Base-by-base conservation (phyloP, 2,329 filamentous ascomycete species). In the Saccharata proteae region DNA sequence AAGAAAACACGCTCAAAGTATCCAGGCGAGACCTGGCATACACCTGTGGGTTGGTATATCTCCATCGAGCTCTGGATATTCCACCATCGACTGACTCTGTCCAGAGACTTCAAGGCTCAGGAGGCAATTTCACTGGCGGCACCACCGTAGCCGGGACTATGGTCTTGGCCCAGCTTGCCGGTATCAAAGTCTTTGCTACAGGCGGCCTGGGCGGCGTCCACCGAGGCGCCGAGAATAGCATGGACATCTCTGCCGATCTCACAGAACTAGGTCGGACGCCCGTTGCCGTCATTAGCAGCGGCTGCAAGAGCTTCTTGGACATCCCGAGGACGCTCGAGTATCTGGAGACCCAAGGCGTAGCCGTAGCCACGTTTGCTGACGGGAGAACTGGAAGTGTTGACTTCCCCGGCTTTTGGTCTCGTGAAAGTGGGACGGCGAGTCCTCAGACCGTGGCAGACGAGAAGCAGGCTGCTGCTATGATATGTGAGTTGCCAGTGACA, bases 241-340 rank as follows among this genome's bases (percentile, higher is more conserved):
- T 96, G 76, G 90, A 98, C 52, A 74, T 98, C 39, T 96, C 88
- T 38, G 88, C 90, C 23, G 90, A 98, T 57, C 67, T 98, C 38
- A 94, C 83, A 4, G 90, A 96, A 64, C 71, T 98, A 30, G 86
- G 90, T 11, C 71, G 85, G 36, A 94, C 86, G 6, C 74, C 82
- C 8, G 78, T 98, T 31, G 79, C 86, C 16, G 86, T 98, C 3
- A 66, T 98, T 31, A 81, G 79, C 54, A 84, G 81, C 41, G 90
- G 90, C 10, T 92, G 84, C 61, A 98, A 98, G 61, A 90, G 88
- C 39, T 96, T 98, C 55, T 66, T 98, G 21, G 90, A 98, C 50
- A 85, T 94, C 37, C 76, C 80, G 3, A 70, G 83, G 31, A 98
- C 90, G 0, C 66, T 98, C 4, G 90, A 98, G 60, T 77, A 75